A percentile compares a stretch with the other conserved stretches of the same genome.
Conservation (phyloP, 805 yeast species). For the Kazachstania psychrophila region DNA sequence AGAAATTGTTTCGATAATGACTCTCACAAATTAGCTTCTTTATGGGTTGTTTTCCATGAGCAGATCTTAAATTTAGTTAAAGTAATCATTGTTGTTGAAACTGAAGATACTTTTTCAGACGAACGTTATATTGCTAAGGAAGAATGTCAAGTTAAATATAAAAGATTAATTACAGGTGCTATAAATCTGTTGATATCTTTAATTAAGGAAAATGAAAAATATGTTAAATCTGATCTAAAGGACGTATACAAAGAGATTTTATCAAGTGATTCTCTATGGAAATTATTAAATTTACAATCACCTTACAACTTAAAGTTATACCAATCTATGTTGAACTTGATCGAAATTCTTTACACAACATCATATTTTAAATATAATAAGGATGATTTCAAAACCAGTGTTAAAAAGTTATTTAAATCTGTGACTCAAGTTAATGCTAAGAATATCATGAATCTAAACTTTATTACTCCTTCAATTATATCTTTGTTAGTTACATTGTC, state of each 20-base stretch:
- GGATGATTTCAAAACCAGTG: conserved; percentile 26
- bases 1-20: conserved; percentile 46
- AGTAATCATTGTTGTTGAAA: conserved; percentile 47
- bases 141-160: conserved; percentile 57
- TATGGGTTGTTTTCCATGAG: conserved; percentile 52
- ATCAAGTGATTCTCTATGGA: conserved; percentile 37
- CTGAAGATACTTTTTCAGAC: conserved; percentile 59
- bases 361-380: conserved; percentile 15
- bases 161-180: conserved; percentile 44
- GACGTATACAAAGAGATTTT: conserved; percentile 31
- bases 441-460: conserved; percentile 37
- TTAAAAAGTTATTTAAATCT: conserved; percentile 29
- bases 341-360: conserved; percentile 25
- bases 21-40: conserved; percentile 42
- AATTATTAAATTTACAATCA: conserved; percentile 30
- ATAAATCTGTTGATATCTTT: conserved; percentile 38
- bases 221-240: conserved; percentile 1
- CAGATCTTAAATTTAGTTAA: conserved; percentile 48
- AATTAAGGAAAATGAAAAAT: conserved; percentile 15
- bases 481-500: conserved; percentile 38
- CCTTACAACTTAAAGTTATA: conserved; percentile 35
- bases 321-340: conserved; percentile 34
- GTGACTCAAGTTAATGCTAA: conserved; percentile 26
- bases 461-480: conserved; percentile 40
- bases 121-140: conserved; percentile 58